Evolutionary conservation across 2,329 filamentous ascomycete species (phyloP).

Genomic region (Stylonectria norvegica): DNA sequence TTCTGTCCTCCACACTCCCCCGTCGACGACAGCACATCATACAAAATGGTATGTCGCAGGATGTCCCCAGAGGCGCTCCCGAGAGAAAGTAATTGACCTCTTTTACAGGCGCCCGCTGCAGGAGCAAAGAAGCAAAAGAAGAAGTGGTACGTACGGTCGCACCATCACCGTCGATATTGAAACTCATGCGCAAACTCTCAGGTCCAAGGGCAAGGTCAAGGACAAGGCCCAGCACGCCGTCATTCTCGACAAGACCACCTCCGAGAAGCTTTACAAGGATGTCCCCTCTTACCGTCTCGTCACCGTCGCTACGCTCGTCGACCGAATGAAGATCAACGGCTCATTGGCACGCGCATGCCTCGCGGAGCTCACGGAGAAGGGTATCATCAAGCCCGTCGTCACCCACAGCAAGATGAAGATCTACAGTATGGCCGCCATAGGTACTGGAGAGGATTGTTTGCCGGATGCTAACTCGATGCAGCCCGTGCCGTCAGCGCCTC

Average conservation of each 20-base stretch:
- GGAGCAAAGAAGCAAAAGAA: constrained; percentile 52
- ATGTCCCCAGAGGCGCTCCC: constrained; percentile 10
- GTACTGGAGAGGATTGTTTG: constrained; percentile 1
- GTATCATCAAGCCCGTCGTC: constrained; percentile 96
- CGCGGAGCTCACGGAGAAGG: constrained; percentile 93
- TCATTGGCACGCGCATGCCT: constrained; percentile 89
- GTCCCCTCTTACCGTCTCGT: constrained; percentile 99
- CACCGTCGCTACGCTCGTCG: constrained; percentile 97
- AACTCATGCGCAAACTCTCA: constrained; percentile 21
- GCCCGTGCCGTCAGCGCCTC: constrained; percentile 59
- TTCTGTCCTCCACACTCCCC: constrained; percentile 35
- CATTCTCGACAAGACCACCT: constrained; percentile 95
- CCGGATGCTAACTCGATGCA: constrained; percentile 35
- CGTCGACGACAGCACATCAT: constrained; percentile 40
- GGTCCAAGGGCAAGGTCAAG: constrained; percentile 74
- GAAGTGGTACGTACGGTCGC: constrained; percentile 39
- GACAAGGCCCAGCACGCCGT: constrained; percentile 99
- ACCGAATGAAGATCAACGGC: constrained; percentile 99
- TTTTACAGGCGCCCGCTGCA: constrained; percentile 41
- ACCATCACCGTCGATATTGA: constrained; percentile 12
- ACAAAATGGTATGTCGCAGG: constrained; percentile 41
- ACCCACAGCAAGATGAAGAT: constrained; percentile 97
- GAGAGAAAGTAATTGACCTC: constrained; percentile 21
- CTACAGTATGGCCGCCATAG: constrained; percentile 65
- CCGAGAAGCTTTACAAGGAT: constrained; percentile 99